Evolutionary conservation across 2,329 filamentous ascomycete genomes (phyloP), one percentile per base, ranked within the genome.

Genomic region (Neofusicoccum umdonicola): DNA sequence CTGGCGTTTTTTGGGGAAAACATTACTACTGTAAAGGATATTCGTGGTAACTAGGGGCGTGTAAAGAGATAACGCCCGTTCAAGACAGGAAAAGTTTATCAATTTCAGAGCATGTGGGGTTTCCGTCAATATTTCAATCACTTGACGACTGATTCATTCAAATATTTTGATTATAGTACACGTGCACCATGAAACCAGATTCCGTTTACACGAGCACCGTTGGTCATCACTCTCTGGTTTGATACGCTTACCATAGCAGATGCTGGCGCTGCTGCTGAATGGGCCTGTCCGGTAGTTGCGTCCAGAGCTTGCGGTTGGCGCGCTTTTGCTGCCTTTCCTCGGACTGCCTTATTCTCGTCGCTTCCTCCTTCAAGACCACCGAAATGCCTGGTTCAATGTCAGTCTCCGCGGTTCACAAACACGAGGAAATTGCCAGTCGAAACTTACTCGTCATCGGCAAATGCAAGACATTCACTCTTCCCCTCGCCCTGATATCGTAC

Each of bases 301-400:
- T 86, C 94, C 94, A 97, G 15, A 94, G 87, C 68, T 91, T 91
- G 67, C 88, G 85, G 73, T 88, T 88, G 63, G 85, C 83, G 76
- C 90, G 85, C 82, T 92, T 94, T 70, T 88, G 88, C 74, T 92
- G 84, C 65, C 88, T 87, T 73, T 97, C 93, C 65, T 91, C 83
- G 73, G 90, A 87, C 74, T 93, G 85, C 66, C 95, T 87, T 72
- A 97, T 88, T 63, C 93, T 85, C 5, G 95, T 97, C 77, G 90
- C 90, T 77, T 98, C 93, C 76, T 99, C 95, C 81, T 98, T 99
- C 74, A 99, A 81, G 13, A 97, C 77, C 41, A 99, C 80, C 0
- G 89, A 88, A 66, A 97, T 85, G 69, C 85, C 91, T 93, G 67
- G 11, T 57, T 50, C 11, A 3, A 51, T 27, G 62, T 69, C 64